Evolutionary conservation across 2,329 filamentous ascomycete species (phyloP).

Genomic region (Bipolaris zeicola): DNA sequence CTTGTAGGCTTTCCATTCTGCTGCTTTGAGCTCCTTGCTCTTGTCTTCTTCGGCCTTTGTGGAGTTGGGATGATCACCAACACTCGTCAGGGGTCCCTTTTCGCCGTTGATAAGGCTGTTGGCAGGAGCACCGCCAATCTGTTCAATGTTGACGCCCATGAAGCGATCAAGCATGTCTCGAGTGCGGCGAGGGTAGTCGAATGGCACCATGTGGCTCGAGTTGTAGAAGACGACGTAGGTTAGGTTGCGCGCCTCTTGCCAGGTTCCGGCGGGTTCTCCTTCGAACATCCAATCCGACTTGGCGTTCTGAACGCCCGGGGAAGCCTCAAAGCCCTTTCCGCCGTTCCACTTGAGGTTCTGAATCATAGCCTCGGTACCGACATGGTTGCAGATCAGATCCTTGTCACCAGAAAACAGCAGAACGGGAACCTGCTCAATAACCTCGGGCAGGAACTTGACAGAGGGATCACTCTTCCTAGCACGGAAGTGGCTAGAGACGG

Average conservation of each 20-base stretch:
- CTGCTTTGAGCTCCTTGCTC: constrained; percentile 76
- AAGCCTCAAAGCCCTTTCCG: constrained; percentile 86
- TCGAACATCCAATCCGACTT: constrained; percentile 94
- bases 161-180: constrained; percentile 98
- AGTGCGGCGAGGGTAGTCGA: constrained; percentile 83
- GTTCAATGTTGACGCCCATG: constrained; percentile 88
- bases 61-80: constrained; percentile 73
- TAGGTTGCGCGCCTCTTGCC: constrained; percentile 91
- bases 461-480: constrained; percentile 74
- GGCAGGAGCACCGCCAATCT: constrained; percentile 78
- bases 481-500: constrained; percentile 74
- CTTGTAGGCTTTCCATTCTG: constrained; percentile 87
- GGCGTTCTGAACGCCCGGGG: constrained; percentile 88
- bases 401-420: constrained; percentile 91
- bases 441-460: constrained; percentile 73
- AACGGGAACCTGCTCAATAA: constrained; percentile 78
- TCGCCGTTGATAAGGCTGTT: constrained; percentile 86
- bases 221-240: constrained; percentile 97
- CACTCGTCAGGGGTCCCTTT: constrained; percentile 76
- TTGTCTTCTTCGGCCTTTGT: constrained; percentile 70
- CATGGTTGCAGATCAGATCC: constrained; percentile 95
- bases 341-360: constrained; percentile 90
- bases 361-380: constrained; percentile 91
- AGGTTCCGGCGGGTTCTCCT: constrained; percentile 83
- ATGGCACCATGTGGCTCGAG: constrained; percentile 97